These are phyloP conservation scores for Geranium incanum DNA, from an alignment of 441 rosid genomes.

Conservation along the genomic window DNA sequence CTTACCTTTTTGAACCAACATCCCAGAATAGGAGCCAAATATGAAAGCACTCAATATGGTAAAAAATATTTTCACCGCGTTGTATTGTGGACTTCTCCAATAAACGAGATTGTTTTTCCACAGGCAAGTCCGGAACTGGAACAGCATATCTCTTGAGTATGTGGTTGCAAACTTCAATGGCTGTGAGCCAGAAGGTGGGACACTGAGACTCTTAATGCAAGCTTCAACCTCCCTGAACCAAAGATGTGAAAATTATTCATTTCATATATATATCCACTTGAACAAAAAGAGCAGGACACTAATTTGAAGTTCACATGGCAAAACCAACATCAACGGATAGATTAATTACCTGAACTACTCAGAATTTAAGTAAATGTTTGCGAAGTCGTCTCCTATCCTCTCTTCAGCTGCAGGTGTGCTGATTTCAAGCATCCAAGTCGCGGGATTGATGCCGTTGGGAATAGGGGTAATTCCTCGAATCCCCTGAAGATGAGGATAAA, in stretches of 20 bases:
- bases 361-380: constrained; percentile 44
- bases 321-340: neutral
- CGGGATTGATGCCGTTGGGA: constrained; percentile 55
- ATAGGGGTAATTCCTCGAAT: constrained; percentile 48
- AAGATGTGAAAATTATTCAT: constrained; percentile 11
- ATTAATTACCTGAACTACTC: constrained; percentile 39
- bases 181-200: constrained; percentile 56
- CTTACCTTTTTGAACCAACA: constrained; percentile 57
- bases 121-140: constrained; percentile 59
- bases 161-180: constrained; percentile 51
- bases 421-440: constrained; percentile 82
- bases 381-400: constrained; percentile 42
- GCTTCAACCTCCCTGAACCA: constrained; percentile 57
- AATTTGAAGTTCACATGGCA: neutral
- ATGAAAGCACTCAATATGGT: constrained; percentile 57
- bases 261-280: neutral
- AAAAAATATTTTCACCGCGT: constrained; percentile 57
- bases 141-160: constrained; percentile 42
- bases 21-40: constrained; percentile 80
- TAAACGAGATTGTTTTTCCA: constrained; percentile 85
- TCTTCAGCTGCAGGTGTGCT: constrained; percentile 51
- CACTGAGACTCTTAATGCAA: constrained; percentile 45
- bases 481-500: constrained; percentile 26
- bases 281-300: neutral
- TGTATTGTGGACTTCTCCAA: constrained; percentile 93